Evolutionary conservation across 768 basidiomycete species (phyloP).

Genomic region (Boletus eberwhitei): DNA sequence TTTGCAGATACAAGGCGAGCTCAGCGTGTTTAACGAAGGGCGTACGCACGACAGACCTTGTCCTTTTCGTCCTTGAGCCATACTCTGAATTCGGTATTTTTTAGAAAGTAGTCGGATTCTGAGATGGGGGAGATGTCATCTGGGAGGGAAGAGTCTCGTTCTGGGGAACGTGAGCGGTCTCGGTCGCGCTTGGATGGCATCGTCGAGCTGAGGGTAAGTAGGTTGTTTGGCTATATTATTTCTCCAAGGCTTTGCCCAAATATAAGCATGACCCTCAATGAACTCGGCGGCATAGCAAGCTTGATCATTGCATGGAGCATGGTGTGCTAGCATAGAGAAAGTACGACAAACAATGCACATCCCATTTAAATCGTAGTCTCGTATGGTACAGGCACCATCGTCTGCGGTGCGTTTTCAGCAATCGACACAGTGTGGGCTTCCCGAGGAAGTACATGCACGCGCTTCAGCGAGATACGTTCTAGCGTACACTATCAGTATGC

Average conservation of each 20-base stretch:
- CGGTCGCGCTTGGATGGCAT: slow-evolving; percentile 11
- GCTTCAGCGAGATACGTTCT: slow-evolving; percentile 85
- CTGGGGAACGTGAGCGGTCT: slow-evolving; percentile 42
- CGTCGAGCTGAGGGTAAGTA: not conserved
- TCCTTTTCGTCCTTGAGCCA: slow-evolving; percentile 80
- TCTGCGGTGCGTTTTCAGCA: slow-evolving; percentile 80
- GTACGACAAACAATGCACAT: slow-evolving; percentile 5
- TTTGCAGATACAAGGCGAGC: slow-evolving; percentile 28
- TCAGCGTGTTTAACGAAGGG: not conserved
- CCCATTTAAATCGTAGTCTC: slow-evolving; percentile 86
- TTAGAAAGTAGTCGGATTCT: slow-evolving; percentile 86
- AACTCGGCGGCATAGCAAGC: not conserved
- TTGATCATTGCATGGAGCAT: slow-evolving; percentile 25
- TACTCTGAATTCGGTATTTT: slow-evolving; percentile 72
- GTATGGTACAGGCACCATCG: slow-evolving; percentile 89
- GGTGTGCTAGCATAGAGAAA: slow-evolving; percentile 18
- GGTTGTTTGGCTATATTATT: slow-evolving; percentile 12
- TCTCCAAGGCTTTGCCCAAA: not conserved
- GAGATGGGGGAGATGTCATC: slow-evolving; percentile 59
- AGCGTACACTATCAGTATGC: not conserved
- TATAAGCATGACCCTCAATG: not conserved
- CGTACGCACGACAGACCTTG: slow-evolving; percentile 40
- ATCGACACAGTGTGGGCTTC: slow-evolving; percentile 72
- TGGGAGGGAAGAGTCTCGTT: slow-evolving; percentile 46
- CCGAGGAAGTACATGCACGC: slow-evolving; percentile 80